Percentiles rank a stretch among this genome's conserved stretches.
These are phyloP conservation scores for Parachaetomium inaequale DNA, from an alignment of 495 filamentous ascomycete species.

Conservation along the genomic window DNA sequence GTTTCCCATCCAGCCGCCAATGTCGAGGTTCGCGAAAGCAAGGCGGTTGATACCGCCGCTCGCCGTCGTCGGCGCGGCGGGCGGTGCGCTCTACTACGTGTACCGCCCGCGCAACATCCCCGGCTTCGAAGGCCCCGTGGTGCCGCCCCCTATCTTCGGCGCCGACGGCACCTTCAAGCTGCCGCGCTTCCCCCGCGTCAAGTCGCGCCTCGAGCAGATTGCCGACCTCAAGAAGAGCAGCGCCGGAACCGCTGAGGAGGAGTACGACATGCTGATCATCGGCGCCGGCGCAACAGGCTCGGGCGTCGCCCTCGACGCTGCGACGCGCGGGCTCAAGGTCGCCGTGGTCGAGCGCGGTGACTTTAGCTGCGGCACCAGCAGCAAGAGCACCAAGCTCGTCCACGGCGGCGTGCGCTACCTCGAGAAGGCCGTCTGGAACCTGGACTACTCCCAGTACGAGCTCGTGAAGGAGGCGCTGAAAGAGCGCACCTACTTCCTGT, in stretches of 20 bases:
- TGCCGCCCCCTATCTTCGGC: slow-evolving; percentile 77
- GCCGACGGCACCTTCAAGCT: slow-evolving; percentile 73
- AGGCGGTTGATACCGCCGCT: slow-evolving; percentile 40
- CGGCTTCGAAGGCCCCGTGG: slow-evolving; percentile 71
- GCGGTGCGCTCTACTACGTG: slow-evolving; percentile 65
- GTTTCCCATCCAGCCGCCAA: slow-evolving; percentile 12
- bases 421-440: slow-evolving; percentile 94
- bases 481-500: slow-evolving; percentile 92
- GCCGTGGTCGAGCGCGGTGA: slow-evolving; percentile 94
- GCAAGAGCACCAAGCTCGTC: slow-evolving; percentile 95
- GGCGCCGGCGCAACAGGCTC: slow-evolving; percentile 90
- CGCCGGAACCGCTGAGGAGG: slow-evolving; percentile 35
- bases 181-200: slow-evolving; percentile 75
- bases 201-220: slow-evolving; percentile 65
- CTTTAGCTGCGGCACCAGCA: slow-evolving; percentile 89
- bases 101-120: slow-evolving; percentile 86
- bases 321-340: slow-evolving; percentile 86
- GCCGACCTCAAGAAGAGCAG: slow-evolving; percentile 52
- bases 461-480: slow-evolving; percentile 93
- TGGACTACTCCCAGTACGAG: slow-evolving; percentile 93
- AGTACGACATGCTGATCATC: slow-evolving; percentile 87
- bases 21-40: slow-evolving; percentile 30
- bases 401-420: slow-evolving; percentile 95
- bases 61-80: slow-evolving; percentile 38
- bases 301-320: slow-evolving; percentile 91